Evolutionary conservation across 2,329 filamentous ascomycete species (phyloP).

Genomic region (Curvularia lunata): DNA sequence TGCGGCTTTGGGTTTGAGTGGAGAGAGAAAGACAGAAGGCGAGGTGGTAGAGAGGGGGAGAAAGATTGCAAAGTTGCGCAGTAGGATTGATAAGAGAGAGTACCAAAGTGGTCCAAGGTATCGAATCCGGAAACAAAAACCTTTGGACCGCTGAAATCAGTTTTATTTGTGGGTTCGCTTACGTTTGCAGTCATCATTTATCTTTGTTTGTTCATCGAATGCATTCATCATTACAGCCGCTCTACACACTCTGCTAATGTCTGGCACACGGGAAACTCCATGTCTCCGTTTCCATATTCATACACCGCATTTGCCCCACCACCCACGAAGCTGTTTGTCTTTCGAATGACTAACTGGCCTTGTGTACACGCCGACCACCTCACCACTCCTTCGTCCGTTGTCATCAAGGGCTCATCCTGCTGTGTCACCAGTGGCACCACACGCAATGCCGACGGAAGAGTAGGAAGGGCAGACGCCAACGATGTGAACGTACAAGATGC

Average conservation of each 20-base stretch:
- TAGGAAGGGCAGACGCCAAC: background rate
- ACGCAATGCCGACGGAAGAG: background rate
- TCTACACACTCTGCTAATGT: conserved; percentile 5
- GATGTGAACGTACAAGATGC: background rate
- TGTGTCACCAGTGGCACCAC: background rate
- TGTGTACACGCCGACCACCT: background rate
- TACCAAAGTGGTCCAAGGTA: background rate
- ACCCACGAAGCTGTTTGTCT: background rate
- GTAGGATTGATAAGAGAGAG: background rate
- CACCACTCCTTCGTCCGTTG: background rate
- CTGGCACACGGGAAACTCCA: conserved; percentile 10
- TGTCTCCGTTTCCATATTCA: background rate
- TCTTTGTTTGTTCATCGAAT: background rate
- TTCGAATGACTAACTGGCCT: conserved; percentile 9
- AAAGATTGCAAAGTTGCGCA: background rate
- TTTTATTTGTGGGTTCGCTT: background rate
- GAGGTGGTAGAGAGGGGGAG: background rate
- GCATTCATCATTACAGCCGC: background rate
- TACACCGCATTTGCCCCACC: background rate
- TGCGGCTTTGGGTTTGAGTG: background rate
- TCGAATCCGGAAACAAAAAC: background rate
- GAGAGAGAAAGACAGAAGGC: background rate
- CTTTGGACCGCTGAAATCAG: background rate
- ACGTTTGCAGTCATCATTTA: background rate
- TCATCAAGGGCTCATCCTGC: conserved; percentile 7